phyloP scores from a whole-genome alignment of 148 eudicot genomes.

The Heliamphora exappendiculata region DNA sequence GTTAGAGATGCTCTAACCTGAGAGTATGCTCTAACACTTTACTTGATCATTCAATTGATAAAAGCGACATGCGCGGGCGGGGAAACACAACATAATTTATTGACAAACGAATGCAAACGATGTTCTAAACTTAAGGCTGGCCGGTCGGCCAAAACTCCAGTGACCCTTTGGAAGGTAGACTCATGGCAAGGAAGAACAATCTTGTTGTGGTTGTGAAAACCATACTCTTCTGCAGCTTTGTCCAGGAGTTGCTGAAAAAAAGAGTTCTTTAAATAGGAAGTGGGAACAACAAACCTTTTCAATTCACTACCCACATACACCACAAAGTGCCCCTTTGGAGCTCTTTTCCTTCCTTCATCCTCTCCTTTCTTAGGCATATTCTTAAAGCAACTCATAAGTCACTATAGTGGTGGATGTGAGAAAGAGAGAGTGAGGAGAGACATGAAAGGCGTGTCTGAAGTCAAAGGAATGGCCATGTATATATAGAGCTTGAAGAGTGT shows the following conservation, averaged over 20 bases:
- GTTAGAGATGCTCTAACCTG: too few relatives aligned
- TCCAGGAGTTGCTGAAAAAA: conserved; percentile 43
- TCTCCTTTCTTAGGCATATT: conserved; percentile 26
- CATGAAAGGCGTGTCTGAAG: background rate
- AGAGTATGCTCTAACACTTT: too few relatives aligned
- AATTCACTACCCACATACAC: conserved; percentile 55
- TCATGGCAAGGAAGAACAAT: conserved; percentile 59
- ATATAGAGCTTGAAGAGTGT: background rate
- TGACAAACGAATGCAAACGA: too few relatives aligned
- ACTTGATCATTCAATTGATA: too few relatives aligned
- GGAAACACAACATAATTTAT: too few relatives aligned
- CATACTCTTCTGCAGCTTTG: conserved; percentile 53
- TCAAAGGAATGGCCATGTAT: background rate
- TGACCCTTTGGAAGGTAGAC: conserved; percentile 27
- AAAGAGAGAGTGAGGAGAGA: background rate
- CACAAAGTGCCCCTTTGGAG: conserved; percentile 68
- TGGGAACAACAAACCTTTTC: conserved; percentile 51
- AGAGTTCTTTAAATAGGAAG: conserved; percentile 34
- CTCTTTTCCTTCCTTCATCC: conserved; percentile 23
- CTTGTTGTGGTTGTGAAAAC: conserved; percentile 24
- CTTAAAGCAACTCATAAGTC: background rate
- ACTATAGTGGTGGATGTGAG: background rate
- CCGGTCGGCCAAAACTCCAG: background rate
- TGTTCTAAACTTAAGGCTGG: too few relatives aligned
- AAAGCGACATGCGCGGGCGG: too few relatives aligned